These are phyloP conservation scores for Candida hungchunana DNA, from an alignment of 805 yeast genomes.

Conservation along the genomic window DNA sequence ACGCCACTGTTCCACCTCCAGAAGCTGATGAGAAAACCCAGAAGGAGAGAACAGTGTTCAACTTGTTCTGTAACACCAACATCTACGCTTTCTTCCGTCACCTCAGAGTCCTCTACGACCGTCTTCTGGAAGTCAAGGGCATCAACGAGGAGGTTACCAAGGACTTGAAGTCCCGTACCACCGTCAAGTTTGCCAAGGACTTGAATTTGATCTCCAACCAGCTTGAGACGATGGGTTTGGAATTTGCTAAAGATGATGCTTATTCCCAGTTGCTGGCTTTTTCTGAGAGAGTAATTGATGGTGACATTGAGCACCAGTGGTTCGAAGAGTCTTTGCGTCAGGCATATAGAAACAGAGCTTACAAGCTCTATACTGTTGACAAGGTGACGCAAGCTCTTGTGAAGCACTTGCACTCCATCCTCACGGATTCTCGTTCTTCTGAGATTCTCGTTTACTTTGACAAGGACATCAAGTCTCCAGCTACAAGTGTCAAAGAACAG, in stretches of 20 bases:
- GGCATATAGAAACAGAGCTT: conserved; percentile 91
- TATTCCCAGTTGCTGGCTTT: conserved; percentile 76
- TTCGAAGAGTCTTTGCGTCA: conserved; percentile 95
- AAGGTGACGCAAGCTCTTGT: conserved; percentile 80
- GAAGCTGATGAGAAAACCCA: conserved; percentile 29
- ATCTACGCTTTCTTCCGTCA: conserved; percentile 88
- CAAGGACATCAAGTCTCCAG: conserved; percentile 58
- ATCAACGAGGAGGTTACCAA: conserved; percentile 66
- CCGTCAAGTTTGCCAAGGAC: conserved; percentile 80
- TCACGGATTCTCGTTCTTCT: conserved; percentile 74
- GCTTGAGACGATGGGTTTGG: conserved; percentile 74
- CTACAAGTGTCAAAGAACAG: conserved; percentile 80
- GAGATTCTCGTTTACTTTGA: conserved; percentile 82
- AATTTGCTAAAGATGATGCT: conserved; percentile 62
- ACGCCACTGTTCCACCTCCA: conserved; percentile 18
- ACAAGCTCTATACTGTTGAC: conserved; percentile 87
- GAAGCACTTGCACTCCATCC: conserved; percentile 82
- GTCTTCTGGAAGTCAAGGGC: conserved; percentile 72
- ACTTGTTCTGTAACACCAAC: conserved; percentile 83
- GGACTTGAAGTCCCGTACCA: conserved; percentile 61
- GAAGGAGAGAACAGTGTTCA: conserved; percentile 50
- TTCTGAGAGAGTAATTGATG: conserved; percentile 75
- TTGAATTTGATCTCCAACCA: conserved; percentile 77
- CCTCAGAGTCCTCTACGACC: conserved; percentile 72
- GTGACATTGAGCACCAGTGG: conserved; percentile 89